Base-by-base conservation (phyloP, 176 grass and related monocot genomes). In the Puya raimondii region DNA sequence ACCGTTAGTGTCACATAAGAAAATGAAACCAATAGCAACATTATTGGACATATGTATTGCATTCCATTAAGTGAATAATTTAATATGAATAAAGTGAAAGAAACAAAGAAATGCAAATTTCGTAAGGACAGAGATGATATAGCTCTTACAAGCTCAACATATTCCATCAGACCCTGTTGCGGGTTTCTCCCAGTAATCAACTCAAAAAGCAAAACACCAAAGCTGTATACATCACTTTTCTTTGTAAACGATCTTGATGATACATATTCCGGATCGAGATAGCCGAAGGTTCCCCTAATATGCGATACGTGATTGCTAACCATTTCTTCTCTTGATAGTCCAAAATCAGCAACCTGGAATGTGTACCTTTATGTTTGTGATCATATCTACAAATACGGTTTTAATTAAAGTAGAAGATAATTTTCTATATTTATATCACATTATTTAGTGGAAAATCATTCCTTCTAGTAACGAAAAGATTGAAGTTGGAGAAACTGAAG, bases 151-250 rank as follows among this genome's bases (percentile, higher is more conserved):
- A 97, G 94, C 66, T 93, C 94, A 22, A 93, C 84, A 73, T 93
- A 99, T 72, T 93, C 94, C 89, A 99, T 99, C 64, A 99, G 87
- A 69, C 94, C 94, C 69, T 99, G 94, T 76, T 93, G 94, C 17
- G 94, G 94, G 49, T 90, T 99, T 63, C 94, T 82, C 63, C 94
- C 87, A 56, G 94, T 77, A 64, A 99, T 85, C 72, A 99, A 64
- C 79, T 99, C 94, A 64, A 99, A 90, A 64, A 99, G 69, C 78
- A 99, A 80, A 63, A 99, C 86, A 12, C 94, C 92, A 26, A 86
- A 96, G 80, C 92, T 92, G 65, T 96, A 96, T 47, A 99, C 94
- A 76, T 99, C 94, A 73, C 89, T 99, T 86, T 99, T 99, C 80
- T 99, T 93, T 1, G 94, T 99, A 56, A 92, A 99, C 12, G 87